Base-by-base conservation (phyloP, 306 rosid genomes). In the Phaseolus lunatus region DNA sequence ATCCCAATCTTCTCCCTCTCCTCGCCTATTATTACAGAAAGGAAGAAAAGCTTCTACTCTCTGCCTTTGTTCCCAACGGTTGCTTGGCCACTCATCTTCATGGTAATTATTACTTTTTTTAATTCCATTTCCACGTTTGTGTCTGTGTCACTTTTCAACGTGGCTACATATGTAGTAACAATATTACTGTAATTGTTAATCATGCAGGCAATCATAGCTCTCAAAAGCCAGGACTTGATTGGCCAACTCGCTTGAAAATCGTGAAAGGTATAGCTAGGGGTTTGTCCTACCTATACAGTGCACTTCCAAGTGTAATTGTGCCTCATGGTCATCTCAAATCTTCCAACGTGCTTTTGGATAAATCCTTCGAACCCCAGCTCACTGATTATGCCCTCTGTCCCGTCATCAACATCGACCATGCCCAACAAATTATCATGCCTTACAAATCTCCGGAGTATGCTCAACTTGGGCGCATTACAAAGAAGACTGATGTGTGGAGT, bases 311-410 rank as follows among this genome's bases (percentile, higher is more conserved):
- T 80, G 56, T 92, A 13, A 81, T 81, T 14, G 92, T 85, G 47
- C 92, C 98, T 26, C 96, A 95, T 19, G 98, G 98, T 23, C 97
- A 95, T 77, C 87, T 95, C 0, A 95, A 95, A 88, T 95, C 98
- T 20, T 95, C 98, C 19, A 95, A 95, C 61, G 89, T 95, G 16
- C 87, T 95, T 16, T 84, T 95, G 23, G 89, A 88, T 58, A 86
- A 88, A 64, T 76, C 84, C 19, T 81, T 84, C 6, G 91, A 95
- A 49, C 97, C 98, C 5, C 23, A 89, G 1, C 72, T 95, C 44
- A 90, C 94, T 0, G 98, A 95, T 79, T 87, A 92, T 59, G 96
- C 81, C 4, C 86, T 95, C 7, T 79, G 85, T 49, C 96, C 97
- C 0, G 72, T 91, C 20, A 85, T 87, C 70, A 95, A 87, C 79